Evolutionary conservation across 2,329 filamentous ascomycete species (phyloP).

Genomic region (Plenodomus biglobosus): DNA sequence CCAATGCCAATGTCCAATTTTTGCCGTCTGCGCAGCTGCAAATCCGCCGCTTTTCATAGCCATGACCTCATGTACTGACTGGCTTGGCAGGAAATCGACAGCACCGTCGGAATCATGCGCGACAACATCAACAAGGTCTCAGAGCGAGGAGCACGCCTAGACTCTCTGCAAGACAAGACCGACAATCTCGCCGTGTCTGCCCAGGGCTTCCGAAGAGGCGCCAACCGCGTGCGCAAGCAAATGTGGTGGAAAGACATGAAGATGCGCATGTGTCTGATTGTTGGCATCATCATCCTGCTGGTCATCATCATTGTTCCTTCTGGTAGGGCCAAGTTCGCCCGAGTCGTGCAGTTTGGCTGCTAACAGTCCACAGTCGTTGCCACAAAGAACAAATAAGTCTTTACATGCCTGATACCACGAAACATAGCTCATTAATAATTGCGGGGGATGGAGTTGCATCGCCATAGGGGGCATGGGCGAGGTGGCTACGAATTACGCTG

Average conservation of each 20-base stretch:
- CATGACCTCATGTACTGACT: conserved; percentile 14
- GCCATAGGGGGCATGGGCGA: conserved; percentile 18
- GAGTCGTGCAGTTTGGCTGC: not conserved
- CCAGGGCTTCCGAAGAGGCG: conserved; percentile 92
- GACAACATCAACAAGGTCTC: conserved; percentile 98
- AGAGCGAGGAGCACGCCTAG: conserved; percentile 85
- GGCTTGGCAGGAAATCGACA: conserved; percentile 81
- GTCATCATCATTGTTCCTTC: conserved; percentile 92
- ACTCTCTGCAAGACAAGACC: conserved; percentile 89
- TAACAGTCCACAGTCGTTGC: conserved; percentile 31
- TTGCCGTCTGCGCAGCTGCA: conserved; percentile 1
- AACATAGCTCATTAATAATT: conserved; percentile 37
- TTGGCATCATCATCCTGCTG: conserved; percentile 87
- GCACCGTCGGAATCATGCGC: conserved; percentile 91
- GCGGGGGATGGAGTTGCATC: conserved; percentile 20
- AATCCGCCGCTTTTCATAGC: not conserved
- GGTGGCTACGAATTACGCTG: conserved; percentile 30
- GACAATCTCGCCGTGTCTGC: conserved; percentile 90
- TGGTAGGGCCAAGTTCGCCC: conserved; percentile 59
- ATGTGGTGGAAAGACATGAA: conserved; percentile 99
- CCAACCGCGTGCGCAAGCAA: conserved; percentile 87
- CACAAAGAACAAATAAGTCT: conserved; percentile 25
- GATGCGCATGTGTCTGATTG: conserved; percentile 96
- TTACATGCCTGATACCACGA: conserved; percentile 30
- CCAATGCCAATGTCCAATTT: not conserved